phyloP scores from a whole-genome alignment of 2,329 filamentous ascomycete species.

The Claviceps citrina region DNA sequence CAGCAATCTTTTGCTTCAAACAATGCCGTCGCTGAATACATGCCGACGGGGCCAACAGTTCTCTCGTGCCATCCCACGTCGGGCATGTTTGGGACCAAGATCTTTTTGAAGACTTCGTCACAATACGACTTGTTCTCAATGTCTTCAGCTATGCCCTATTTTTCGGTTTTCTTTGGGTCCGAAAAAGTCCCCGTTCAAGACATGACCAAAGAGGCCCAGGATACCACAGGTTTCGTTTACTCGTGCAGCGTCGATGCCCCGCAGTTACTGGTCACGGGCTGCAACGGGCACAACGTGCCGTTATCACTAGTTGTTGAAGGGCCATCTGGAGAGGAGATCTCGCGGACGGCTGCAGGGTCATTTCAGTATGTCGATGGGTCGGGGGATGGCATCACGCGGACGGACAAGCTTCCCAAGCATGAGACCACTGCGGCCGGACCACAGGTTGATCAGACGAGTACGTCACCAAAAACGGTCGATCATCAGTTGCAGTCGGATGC shows the following conservation, averaged over 20 bases:
- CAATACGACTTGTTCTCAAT: constrained; percentile 54
- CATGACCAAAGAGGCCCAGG: constrained; percentile 44
- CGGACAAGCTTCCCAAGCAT: constrained; percentile 22
- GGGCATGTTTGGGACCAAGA: constrained; percentile 53
- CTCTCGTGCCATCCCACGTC: constrained; percentile 53
- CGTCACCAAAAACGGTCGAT: constrained; percentile 27
- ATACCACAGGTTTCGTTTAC: constrained; percentile 51
- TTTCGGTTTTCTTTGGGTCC: constrained; percentile 64
- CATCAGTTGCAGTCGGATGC: constrained; percentile 22
- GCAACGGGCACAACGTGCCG: constrained; percentile 34
- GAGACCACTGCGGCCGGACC: constrained; percentile 22
- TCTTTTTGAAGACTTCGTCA: constrained; percentile 60
- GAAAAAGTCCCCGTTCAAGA: constrained; percentile 47
- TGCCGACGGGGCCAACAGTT: constrained; percentile 45
- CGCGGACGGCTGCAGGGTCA: constrained; percentile 29
- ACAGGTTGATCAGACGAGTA: constrained; percentile 23
- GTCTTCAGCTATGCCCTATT: constrained; percentile 37
- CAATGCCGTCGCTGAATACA: constrained; percentile 49
- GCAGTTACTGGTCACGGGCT: constrained; percentile 35
- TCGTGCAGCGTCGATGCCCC: constrained; percentile 59
- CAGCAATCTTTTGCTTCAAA: constrained; percentile 44
- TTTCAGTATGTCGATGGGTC: constrained; percentile 38
- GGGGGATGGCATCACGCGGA: constrained; percentile 27
- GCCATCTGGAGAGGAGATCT: constrained; percentile 36
- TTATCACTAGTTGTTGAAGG: constrained; percentile 39